Percentiles rank a stretch among this genome's conserved stretches.
These are phyloP conservation scores for Colletotrichum scovillei DNA, from an alignment of 2,329 filamentous ascomycete genomes.

Conservation along the genomic window DNA sequence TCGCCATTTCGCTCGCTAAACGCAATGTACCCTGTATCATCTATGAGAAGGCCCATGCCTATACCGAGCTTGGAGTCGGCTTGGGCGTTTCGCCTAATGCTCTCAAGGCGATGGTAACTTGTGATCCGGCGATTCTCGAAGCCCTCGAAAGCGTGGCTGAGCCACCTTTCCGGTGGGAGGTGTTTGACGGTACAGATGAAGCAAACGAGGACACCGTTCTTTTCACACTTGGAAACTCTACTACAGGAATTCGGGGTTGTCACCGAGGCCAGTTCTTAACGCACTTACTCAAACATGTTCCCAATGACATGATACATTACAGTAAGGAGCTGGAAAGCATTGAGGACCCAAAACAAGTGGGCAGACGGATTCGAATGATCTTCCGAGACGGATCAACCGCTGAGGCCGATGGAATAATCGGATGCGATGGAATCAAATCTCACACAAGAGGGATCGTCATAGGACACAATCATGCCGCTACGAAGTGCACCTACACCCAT, in stretches of 20 bases:
- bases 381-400: conserved; percentile 54
- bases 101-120: conserved; percentile 52
- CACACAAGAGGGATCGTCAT: conserved; percentile 61
- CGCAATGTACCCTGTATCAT: conserved; percentile 55
- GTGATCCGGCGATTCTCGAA: conserved; percentile 42
- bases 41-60: conserved; percentile 57
- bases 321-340: conserved; percentile 44
- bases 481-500: conserved; percentile 57
- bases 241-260: not conserved
- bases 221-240: conserved; percentile 3
- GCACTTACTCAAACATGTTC: conserved; percentile 50
- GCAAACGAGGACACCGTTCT: not conserved
- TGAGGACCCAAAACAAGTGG: conserved; percentile 36
- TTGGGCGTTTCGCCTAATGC: conserved; percentile 63
- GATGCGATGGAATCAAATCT: conserved; percentile 70
- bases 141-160: conserved; percentile 47
- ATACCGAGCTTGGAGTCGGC: conserved; percentile 61
- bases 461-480: conserved; percentile 51
- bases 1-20: conserved; percentile 55
- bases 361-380: conserved; percentile 39
- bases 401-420: conserved; percentile 56
- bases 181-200: conserved; percentile 30
- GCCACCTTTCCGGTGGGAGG: conserved; percentile 34
- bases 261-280: conserved; percentile 42
- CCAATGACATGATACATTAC: conserved; percentile 41